Percentiles rank a stretch among this genome's conserved stretches.
These are phyloP conservation scores for Gossypium thurberi DNA, from an alignment of 345 rosid species.

Conservation along the genomic window DNA sequence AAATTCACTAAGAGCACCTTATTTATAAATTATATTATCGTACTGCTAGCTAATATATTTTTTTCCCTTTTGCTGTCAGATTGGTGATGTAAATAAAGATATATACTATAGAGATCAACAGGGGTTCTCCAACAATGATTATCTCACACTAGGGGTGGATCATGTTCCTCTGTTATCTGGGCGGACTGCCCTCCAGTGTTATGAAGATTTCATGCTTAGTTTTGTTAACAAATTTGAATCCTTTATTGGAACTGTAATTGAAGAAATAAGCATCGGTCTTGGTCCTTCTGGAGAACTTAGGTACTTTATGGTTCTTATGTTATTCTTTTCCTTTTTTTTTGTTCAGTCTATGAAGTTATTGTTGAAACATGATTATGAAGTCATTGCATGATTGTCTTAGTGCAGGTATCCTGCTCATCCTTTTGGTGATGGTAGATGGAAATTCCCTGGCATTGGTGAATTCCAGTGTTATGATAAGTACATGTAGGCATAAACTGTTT, in stretches of 20 bases:
- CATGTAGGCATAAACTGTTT: constrained; percentile 34
- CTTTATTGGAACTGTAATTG: constrained; percentile 47
- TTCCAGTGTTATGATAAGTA: constrained; percentile 70
- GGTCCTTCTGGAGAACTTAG: constrained; percentile 69
- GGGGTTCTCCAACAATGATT: constrained; percentile 53
- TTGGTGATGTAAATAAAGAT: constrained; percentile 51
- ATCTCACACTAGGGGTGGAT: constrained; percentile 68
- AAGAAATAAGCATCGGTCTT: constrained; percentile 64
- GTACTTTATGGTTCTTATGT: constrained; percentile 21
- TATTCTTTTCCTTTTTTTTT: not conserved
- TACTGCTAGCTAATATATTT: not conserved
- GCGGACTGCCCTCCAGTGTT: constrained; percentile 62
- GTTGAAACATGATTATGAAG: constrained; percentile 12
- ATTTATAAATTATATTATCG: not conserved
- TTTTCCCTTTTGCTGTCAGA: constrained; percentile 29
- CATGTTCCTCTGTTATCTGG: constrained; percentile 52
- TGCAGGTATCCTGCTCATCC: constrained; percentile 71
- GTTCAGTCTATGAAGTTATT: constrained; percentile 3
- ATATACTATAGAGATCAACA: constrained; percentile 50
- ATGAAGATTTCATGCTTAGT: constrained; percentile 54
- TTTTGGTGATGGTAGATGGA: constrained; percentile 58
- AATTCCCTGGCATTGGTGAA: constrained; percentile 71
- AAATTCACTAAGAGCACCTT: not conserved
- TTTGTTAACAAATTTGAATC: constrained; percentile 44
- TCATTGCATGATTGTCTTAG: constrained; percentile 16